Percentiles rank a stretch among this genome's conserved stretches.
Conservation (phyloP, 257 asterid genomes). For the Solanum stenotomum region DNA sequence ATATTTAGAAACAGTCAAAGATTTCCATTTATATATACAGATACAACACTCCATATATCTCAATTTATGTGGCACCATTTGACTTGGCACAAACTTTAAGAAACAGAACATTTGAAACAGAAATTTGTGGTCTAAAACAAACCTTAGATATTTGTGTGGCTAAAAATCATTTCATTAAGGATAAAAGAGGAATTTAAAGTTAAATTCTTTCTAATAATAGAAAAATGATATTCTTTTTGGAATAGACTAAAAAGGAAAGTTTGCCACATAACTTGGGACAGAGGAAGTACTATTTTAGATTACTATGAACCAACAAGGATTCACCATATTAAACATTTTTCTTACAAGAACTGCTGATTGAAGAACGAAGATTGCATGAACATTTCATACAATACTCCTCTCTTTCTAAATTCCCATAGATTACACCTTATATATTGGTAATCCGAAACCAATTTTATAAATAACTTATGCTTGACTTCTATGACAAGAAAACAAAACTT, state of each 20-base stretch:
- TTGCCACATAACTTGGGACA: background rate
- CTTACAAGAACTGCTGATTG: background rate
- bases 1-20: background rate
- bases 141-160: background rate
- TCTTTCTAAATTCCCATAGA: background rate
- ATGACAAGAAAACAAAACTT: background rate
- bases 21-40: background rate
- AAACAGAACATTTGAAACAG: background rate
- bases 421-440: background rate
- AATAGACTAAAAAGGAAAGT: background rate
- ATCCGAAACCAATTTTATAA: background rate
- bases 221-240: background rate
- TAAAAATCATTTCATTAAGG: background rate
- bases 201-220: background rate
- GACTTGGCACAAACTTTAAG: background rate
- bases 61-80: background rate
- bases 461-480: background rate
- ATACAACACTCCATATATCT: background rate
- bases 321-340: background rate
- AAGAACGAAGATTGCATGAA: background rate
- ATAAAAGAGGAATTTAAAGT: background rate
- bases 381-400: background rate
- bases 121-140: background rate
- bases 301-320: background rate
- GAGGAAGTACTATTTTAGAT: background rate